phyloP scores from a whole-genome alignment of 2,329 filamentous ascomycete genomes.

The Neocucurbitaria cava region DNA sequence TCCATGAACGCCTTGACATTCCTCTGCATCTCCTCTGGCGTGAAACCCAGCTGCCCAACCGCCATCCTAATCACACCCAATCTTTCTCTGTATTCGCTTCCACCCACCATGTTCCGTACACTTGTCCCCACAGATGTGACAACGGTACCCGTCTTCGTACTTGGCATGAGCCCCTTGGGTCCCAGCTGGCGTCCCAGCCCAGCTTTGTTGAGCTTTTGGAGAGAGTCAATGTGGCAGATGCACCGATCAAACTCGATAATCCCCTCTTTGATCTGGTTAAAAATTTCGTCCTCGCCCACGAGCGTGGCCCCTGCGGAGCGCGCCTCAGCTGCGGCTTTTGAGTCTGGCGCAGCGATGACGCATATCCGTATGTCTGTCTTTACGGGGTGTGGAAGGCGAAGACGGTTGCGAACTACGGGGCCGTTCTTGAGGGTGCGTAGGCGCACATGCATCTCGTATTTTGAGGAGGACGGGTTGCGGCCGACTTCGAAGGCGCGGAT shows the following conservation, averaged over 20 bases:
- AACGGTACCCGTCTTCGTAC: slow-evolving; percentile 84
- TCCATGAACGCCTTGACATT: slow-evolving; percentile 83
- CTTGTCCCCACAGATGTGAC: slow-evolving; percentile 78
- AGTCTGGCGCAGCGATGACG: slow-evolving; percentile 87
- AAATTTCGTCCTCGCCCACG: slow-evolving; percentile 85
- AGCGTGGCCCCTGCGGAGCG: slow-evolving; percentile 78
- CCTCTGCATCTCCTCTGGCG: slow-evolving; percentile 81
- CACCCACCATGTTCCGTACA: slow-evolving; percentile 83
- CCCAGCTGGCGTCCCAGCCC: slow-evolving; percentile 82
- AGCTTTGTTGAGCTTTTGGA: slow-evolving; percentile 81
- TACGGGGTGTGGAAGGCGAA: slow-evolving; percentile 88
- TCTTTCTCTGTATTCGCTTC: slow-evolving; percentile 85
- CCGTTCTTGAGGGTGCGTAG: slow-evolving; percentile 85
- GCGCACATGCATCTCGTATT: slow-evolving; percentile 89
- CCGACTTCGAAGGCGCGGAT: slow-evolving; percentile 93
- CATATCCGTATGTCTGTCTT: slow-evolving; percentile 88
- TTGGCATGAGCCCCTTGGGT: slow-evolving; percentile 92
- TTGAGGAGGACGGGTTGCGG: slow-evolving; percentile 71
- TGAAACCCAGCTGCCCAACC: slow-evolving; percentile 89
- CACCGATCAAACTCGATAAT: slow-evolving; percentile 87
- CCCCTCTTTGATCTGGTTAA: slow-evolving; percentile 77
- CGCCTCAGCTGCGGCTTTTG: slow-evolving; percentile 75
- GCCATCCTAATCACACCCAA: slow-evolving; percentile 84
- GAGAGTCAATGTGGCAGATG: slow-evolving; percentile 81
- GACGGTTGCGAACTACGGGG: slow-evolving; percentile 82